Conservation (phyloP, 495 filamentous ascomycete genomes). For the Neurospora terricola region DNA sequence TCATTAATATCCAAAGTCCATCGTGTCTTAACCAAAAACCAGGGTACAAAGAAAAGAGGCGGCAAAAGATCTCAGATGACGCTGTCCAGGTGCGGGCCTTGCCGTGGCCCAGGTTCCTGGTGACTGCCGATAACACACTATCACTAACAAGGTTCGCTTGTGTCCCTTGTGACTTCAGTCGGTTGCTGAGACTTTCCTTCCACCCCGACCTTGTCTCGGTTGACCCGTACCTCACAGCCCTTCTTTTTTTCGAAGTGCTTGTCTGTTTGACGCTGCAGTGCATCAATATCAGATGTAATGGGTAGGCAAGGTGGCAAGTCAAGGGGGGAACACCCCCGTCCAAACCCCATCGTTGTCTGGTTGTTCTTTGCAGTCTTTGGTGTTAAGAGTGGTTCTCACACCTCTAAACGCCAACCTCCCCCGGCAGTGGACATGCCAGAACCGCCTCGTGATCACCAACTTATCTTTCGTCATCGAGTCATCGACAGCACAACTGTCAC, state of each 20-base stretch:
- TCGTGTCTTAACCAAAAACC: neutral
- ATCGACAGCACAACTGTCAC: neutral
- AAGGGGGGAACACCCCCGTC: too few species aligned
- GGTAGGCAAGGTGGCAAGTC: neutral
- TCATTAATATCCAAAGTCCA: neutral
- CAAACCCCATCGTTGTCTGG: too few species aligned
- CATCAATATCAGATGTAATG: neutral
- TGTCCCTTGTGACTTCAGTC: neutral
- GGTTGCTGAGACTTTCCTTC: neutral
- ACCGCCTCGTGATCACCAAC: conserved; percentile 17
- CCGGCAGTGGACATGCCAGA: neutral
- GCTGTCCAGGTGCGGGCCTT: neutral
- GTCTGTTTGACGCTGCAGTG: neutral
- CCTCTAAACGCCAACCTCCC: neutral
- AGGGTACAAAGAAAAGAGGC: neutral
- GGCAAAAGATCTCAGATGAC: neutral
- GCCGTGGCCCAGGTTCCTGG: neutral
- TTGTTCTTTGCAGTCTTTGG: neutral
- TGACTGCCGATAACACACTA: neutral
- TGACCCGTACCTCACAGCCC: neutral
- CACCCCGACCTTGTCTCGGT: neutral
- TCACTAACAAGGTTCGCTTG: neutral
- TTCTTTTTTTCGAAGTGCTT: neutral
- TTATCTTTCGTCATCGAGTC: conserved; percentile 22
- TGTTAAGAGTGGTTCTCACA: neutral